Evolutionary conservation across 108 stramenopile genomes (phyloP).

Genomic region (Cyclotella choctawhatcheeana): DNA sequence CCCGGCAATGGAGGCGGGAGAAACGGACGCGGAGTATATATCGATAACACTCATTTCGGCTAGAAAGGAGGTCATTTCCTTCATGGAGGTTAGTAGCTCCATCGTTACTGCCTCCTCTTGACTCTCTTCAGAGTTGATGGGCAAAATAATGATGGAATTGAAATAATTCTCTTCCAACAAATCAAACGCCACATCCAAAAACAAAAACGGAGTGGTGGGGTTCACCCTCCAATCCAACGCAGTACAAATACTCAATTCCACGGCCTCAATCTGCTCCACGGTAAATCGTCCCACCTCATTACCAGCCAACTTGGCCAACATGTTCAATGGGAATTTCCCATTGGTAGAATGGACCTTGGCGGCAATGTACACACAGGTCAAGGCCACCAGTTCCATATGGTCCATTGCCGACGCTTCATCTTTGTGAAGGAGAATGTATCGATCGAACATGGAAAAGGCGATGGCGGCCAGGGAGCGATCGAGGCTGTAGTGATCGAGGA

Average conservation of each 20-base stretch:
- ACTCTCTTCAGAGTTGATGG: too few relatives aligned
- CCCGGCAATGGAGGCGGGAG: background rate
- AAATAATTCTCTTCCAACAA: background rate
- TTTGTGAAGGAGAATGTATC: background rate
- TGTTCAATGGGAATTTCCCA: background rate
- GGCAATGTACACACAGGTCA: conserved; percentile 2
- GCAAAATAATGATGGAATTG: background rate
- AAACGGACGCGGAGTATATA: background rate
- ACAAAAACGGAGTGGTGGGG: background rate
- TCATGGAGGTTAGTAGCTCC: too few relatives aligned
- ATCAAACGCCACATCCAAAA: background rate
- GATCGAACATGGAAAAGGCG: conserved; percentile 9
- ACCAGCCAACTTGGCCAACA: background rate
- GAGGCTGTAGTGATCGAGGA: conserved; percentile 8
- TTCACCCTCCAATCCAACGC: background rate
- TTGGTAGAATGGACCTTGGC: background rate
- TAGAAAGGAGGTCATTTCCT: background rate
- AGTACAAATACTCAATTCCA: background rate
- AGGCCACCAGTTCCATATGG: background rate
- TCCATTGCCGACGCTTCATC: background rate
- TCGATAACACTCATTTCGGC: conserved; percentile 4
- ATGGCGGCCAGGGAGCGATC: background rate
- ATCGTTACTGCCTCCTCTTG: too few relatives aligned
- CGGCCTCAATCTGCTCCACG: background rate
- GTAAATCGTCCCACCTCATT: background rate